Conservation (phyloP, 1,139 yeast species). For the Yamadazyma oceani region DNA sequence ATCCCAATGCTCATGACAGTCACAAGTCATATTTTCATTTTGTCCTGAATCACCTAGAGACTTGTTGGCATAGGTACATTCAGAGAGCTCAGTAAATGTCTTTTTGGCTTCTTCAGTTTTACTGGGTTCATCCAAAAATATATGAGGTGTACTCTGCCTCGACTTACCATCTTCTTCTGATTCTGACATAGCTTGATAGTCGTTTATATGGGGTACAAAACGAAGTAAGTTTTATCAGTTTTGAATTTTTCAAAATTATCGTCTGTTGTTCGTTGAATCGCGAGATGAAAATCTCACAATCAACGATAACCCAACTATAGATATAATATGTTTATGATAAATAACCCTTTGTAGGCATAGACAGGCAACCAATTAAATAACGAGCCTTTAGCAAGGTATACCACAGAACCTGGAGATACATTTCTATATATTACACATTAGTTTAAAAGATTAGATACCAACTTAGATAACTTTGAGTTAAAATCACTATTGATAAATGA, state of each 20-base stretch:
- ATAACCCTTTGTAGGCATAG: no score
- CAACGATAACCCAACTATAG: no score
- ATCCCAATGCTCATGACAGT: constrained; percentile 61
- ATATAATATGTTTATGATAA: no score
- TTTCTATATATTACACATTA: constrained; percentile 2
- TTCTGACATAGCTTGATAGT: constrained; percentile 10
- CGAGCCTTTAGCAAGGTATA: no score
- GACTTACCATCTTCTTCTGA: constrained; percentile 10
- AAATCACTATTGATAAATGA: constrained; percentile 15
- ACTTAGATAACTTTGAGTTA: constrained; percentile 19
- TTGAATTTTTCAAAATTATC: no score
- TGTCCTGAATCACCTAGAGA: constrained; percentile 67
- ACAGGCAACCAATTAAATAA: no score
- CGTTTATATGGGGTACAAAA: no score
- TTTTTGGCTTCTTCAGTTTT: constrained; percentile 69
- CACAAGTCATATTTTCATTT: constrained; percentile 83
- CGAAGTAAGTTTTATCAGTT: no score
- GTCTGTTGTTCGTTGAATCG: no score
- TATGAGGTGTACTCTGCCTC: constrained; percentile 20
- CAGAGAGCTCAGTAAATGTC: constrained; percentile 55
- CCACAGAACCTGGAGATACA: no score
- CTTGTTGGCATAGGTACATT: constrained; percentile 62
- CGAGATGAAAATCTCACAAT: no score
- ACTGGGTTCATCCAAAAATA: constrained; percentile 52
- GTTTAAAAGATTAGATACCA: constrained; percentile 17